Conservation (phyloP, 2,329 filamentous ascomycete genomes). For the Thelonectria blattea region DNA sequence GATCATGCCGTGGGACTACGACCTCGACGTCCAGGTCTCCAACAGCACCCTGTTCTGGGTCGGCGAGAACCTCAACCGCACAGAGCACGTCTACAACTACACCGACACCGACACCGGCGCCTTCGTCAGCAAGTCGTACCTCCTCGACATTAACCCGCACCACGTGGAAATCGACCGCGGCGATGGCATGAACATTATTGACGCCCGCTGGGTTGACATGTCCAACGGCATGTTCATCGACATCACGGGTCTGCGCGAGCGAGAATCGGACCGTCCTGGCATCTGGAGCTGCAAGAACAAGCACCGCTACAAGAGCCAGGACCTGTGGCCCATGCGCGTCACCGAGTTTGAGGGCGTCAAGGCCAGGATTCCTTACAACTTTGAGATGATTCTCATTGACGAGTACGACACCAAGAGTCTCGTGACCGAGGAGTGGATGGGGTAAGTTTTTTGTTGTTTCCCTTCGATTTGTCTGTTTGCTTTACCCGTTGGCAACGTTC, state of each 20-base stretch:
- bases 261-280: conserved; percentile 64
- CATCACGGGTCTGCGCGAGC: conserved; percentile 77
- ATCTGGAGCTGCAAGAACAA: conserved; percentile 82
- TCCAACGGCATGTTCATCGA: conserved; percentile 81
- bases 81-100: conserved; percentile 63
- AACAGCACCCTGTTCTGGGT: conserved; percentile 70
- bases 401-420: conserved; percentile 71
- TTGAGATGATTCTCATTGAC: conserved; percentile 67
- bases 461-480: conserved; percentile 5
- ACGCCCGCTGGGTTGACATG: conserved; percentile 82
- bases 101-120: conserved; percentile 49
- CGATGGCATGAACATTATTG: conserved; percentile 79
- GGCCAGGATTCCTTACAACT: conserved; percentile 72
- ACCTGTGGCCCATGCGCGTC: conserved; percentile 77
- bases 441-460: conserved; percentile 52
- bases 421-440: conserved; percentile 64
- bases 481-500: too few species aligned
- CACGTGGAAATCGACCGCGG: conserved; percentile 65
- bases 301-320: conserved; percentile 72
- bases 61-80: conserved; percentile 71
- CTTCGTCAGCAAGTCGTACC: conserved; percentile 58
- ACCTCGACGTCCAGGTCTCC: conserved; percentile 81
- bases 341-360: conserved; percentile 76
- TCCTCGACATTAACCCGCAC: conserved; percentile 80
- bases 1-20: conserved; percentile 84